Conservation (phyloP, 768 basidiomycete genomes). For the Termitomyces sp. region DNA sequence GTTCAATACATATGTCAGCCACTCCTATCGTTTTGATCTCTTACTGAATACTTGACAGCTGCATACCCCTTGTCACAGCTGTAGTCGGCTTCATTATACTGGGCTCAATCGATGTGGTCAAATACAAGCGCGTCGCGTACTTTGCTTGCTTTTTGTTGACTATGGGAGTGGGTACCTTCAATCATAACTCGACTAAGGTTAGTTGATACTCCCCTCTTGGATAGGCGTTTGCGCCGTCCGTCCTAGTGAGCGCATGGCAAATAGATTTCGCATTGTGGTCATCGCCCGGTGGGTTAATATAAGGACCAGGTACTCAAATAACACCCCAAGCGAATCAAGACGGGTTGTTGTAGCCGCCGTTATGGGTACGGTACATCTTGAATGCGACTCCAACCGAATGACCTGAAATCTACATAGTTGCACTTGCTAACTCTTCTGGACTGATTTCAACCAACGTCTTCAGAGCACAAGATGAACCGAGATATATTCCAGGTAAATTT, state of each 20-base stretch:
- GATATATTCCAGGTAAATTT: constrained; percentile 37
- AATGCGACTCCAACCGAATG: not conserved
- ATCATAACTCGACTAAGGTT: not conserved
- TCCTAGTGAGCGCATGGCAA: constrained; percentile 39
- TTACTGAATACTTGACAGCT: constrained; percentile 19
- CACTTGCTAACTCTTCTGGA: constrained; percentile 43
- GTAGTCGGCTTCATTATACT: constrained; percentile 40
- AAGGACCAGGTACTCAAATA: constrained; percentile 37
- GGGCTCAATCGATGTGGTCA: constrained; percentile 37
- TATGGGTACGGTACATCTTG: constrained; percentile 30
- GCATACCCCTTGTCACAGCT: constrained; percentile 34
- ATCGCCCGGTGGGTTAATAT: not conserved
- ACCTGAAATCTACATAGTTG: constrained; percentile 25
- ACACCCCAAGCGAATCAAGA: constrained; percentile 42
- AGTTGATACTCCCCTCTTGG: not conserved
- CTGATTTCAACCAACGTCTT: constrained; percentile 50
- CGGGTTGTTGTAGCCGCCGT: constrained; percentile 47
- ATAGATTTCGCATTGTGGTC: not conserved
- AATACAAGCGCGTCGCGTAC: constrained; percentile 40
- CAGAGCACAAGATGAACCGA: constrained; percentile 43
- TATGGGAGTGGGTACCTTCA: constrained; percentile 32
- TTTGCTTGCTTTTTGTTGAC: constrained; percentile 53
- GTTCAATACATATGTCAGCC: constrained; percentile 43
- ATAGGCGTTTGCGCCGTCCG: constrained; percentile 44
- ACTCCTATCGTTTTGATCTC: not conserved